Percentiles rank a stretch among this genome's conserved stretches.
These are phyloP conservation scores for Plasmodium reichenowi DNA, from an alignment of 169 alveolate species.

Conservation along the genomic window DNA sequence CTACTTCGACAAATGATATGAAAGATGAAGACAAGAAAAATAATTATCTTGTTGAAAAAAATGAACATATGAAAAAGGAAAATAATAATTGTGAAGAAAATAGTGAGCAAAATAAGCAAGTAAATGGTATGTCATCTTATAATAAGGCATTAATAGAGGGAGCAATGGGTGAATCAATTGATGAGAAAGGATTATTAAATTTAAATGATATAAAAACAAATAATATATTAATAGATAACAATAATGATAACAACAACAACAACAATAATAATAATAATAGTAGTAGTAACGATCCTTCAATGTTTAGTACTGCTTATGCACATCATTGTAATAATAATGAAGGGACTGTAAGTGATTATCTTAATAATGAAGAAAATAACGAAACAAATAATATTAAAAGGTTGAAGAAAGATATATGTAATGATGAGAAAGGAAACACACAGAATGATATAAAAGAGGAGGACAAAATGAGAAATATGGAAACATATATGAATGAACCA, in stretches of 20 bases:
- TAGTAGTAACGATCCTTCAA: slow-evolving; percentile 11
- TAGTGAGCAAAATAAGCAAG: slow-evolving; percentile 9
- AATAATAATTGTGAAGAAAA: slow-evolving; percentile 21
- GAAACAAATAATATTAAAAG: slow-evolving; percentile 19
- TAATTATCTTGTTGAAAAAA: slow-evolving; percentile 22
- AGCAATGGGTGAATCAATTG: background rate
- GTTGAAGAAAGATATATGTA: slow-evolving; percentile 44
- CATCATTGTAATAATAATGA: too few species aligned
- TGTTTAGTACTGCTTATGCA: too few species aligned
- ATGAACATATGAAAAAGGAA: slow-evolving; percentile 1
- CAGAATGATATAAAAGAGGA: slow-evolving; percentile 5
- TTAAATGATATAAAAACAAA: slow-evolving; percentile 9
- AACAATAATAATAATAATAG: background rate
- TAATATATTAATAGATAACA: slow-evolving; percentile 19
- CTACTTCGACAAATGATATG: slow-evolving; percentile 17
- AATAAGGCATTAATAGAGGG: slow-evolving; percentile 4
- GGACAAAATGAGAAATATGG: background rate
- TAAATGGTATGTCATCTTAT: background rate
- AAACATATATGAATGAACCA: background rate
- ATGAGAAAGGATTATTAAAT: slow-evolving; percentile 1
- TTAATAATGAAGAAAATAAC: slow-evolving; percentile 27
- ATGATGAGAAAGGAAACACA: slow-evolving; percentile 20
- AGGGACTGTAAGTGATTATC: background rate
- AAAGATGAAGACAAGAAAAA: slow-evolving; percentile 24
- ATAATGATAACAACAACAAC: slow-evolving; percentile 17